Evolutionary conservation across 257 asterid species (phyloP).

Genomic region (Solanum peruvianum): DNA sequence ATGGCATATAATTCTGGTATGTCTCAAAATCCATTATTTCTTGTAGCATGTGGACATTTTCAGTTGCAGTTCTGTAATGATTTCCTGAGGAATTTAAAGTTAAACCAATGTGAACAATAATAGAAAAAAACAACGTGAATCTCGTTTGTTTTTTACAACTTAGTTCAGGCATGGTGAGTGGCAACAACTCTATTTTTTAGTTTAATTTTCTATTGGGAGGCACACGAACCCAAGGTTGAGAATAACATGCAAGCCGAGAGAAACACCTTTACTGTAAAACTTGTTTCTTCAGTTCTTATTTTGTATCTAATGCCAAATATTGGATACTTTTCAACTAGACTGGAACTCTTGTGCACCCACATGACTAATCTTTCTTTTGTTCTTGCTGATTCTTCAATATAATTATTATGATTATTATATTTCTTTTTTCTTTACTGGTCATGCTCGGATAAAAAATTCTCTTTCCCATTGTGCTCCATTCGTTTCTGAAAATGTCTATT

Average conservation of each 20-base stretch:
- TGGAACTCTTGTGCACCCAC: background rate
- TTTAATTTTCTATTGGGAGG: background rate
- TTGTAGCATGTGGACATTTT: background rate
- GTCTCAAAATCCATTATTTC: background rate
- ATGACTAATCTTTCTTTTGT: background rate
- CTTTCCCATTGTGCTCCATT: background rate
- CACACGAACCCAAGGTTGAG: background rate
- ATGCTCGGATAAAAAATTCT: background rate
- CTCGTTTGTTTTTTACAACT: background rate
- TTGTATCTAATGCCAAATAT: background rate
- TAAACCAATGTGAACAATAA: background rate
- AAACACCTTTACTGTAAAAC: background rate
- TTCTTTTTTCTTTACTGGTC: background rate
- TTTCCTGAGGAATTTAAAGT: background rate
- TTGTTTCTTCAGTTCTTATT: background rate
- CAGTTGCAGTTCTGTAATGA: background rate
- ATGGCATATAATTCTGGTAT: slow-evolving; percentile 27
- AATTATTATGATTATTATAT: background rate
- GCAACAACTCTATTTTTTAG: background rate
- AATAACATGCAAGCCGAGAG: background rate
- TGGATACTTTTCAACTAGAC: background rate
- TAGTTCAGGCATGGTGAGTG: background rate
- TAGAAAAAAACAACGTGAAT: background rate
- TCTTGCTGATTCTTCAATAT: background rate
- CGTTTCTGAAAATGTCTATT: background rate